Evolutionary conservation across 2,329 filamentous ascomycete genomes (phyloP), one percentile per base, ranked within the genome.

Genomic region (Claviceps quebecensis): DNA sequence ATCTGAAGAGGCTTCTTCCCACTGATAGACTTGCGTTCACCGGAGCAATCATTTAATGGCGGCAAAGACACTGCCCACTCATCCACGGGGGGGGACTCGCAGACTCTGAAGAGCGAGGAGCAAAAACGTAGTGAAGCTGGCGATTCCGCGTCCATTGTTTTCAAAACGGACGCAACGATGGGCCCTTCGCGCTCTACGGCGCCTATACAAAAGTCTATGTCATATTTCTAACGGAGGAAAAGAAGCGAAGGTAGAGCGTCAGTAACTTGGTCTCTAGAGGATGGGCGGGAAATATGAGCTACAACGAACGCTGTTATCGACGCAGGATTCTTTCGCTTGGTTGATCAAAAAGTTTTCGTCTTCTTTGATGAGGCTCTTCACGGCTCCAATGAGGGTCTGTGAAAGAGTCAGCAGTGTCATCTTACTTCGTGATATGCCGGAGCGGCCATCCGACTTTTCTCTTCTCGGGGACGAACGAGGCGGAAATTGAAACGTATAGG

Each of bases 131-230:
- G 60, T n/a, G 75, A 70, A 0, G 74, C 72, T 54, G 68, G 69
- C n/a, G 74, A 75, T 1, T 67, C 67, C 16, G 76, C 60, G 8
- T 59, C 61, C 56, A 80, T 68, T 13, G 68, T 61, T 38, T 71
- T 67, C 14, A 80, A 59, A 9, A 68, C 67, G 45, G 72, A 67
- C 19, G 75, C 72, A 22, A 78, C 60, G 47, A 76, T 71, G 1
- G 76, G 75, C 0, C 72, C 75, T 60, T 80, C 75, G 1, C 68
- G 67, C 6, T 64, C 64, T 19, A 78, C 68, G 11, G 72, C 64
- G 4, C 77, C 77, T 2, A 68, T 62, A 51, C 77, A 80, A 37
- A 79, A 76, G 58, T 80, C 75, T 34, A 64, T 57, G 50, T 80
- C 77, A 56, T 75, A 69, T 40, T 66, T 61, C 69, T 75, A 2